These are phyloP conservation scores for Kurtzmaniella quercitrusa DNA, from an alignment of 1,139 yeast genomes.

Conservation along the genomic window DNA sequence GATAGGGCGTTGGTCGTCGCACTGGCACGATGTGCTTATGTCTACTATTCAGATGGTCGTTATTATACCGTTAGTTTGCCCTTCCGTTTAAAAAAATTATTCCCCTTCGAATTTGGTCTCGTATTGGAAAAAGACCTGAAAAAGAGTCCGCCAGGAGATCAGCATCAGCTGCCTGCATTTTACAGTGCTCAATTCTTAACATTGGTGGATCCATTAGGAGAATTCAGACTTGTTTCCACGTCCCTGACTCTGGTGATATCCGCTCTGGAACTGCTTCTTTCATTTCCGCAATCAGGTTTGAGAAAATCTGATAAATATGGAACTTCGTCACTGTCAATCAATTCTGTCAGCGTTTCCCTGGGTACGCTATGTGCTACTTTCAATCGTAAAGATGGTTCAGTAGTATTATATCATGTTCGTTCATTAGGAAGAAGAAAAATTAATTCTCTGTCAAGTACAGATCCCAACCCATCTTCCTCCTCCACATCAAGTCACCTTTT, in stretches of 20 bases:
- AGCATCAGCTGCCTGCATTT: slow-evolving; percentile 19
- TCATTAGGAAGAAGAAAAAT: slow-evolving; percentile 22
- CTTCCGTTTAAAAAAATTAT: slow-evolving; percentile 51
- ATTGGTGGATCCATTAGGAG: slow-evolving; percentile 65
- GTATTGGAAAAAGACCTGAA: slow-evolving; percentile 48
- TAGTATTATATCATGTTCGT: slow-evolving; percentile 50
- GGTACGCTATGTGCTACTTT: slow-evolving; percentile 51
- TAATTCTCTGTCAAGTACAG: not conserved
- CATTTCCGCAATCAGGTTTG: slow-evolving; percentile 42
- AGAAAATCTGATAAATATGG: slow-evolving; percentile 17
- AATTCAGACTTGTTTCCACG: slow-evolving; percentile 62
- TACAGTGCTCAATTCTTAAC: slow-evolving; percentile 51
- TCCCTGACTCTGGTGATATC: slow-evolving; percentile 68
- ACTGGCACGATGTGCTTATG: slow-evolving; percentile 46
- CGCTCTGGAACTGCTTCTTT: slow-evolving; percentile 50
- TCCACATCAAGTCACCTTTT: not conserved
- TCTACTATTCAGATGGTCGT: slow-evolving; percentile 57
- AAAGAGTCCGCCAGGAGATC: slow-evolving; percentile 8
- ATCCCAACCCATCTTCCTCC: not conserved
- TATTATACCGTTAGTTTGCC: slow-evolving; percentile 62
- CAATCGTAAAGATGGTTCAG: slow-evolving; percentile 38
- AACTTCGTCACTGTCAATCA: not conserved
- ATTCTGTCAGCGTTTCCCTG: slow-evolving; percentile 2
- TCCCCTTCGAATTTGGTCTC: slow-evolving; percentile 63
- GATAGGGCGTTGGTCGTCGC: slow-evolving; percentile 46